A percentile compares a stretch with the other conserved stretches of the same genome.
Conservation (phyloP, 176 grass and related monocot genomes). For the Chrysopogon serrulatus region DNA sequence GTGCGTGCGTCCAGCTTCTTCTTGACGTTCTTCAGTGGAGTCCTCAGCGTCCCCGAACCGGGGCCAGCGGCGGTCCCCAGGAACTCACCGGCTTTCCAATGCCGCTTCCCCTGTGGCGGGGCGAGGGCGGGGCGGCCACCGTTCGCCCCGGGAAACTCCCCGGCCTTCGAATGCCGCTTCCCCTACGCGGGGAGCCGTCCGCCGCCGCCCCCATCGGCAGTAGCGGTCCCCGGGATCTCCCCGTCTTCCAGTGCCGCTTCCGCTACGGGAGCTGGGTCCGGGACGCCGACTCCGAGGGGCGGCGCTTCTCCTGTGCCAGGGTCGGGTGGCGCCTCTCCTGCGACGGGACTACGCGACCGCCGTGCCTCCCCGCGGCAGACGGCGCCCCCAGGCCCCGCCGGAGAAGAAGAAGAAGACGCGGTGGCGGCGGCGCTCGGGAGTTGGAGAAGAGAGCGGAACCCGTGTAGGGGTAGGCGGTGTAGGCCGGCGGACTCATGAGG, state of each 20-base stretch:
- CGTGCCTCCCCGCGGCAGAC: neutral
- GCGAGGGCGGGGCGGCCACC: neutral
- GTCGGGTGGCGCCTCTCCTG: conserved; percentile 29
- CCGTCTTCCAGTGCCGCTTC: conserved; percentile 64
- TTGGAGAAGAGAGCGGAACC: neutral
- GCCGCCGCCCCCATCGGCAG: neutral
- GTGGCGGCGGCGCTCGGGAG: neutral
- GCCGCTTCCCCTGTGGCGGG: conserved; percentile 21
- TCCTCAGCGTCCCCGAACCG: neutral
- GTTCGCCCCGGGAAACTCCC: conserved; percentile 24
- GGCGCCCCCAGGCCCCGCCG: neutral
- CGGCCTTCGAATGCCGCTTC: conserved; percentile 52
- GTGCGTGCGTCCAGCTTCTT: conserved; percentile 58
- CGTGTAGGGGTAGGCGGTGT: neutral
- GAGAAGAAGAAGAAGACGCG: neutral
- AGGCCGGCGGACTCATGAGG: neutral
- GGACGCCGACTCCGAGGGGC: neutral
- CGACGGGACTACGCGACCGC: neutral
- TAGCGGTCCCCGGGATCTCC: conserved; percentile 26
- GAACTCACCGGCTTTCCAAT: conserved; percentile 67
- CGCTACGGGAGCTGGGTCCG: neutral
- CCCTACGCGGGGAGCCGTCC: neutral
- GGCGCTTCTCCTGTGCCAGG: neutral
- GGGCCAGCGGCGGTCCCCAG: neutral
- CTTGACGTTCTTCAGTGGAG: conserved; percentile 69